Evolutionary conservation across 768 basidiomycete genomes (phyloP), one percentile per base, ranked within the genome.

Genomic region (Galerina marginata): DNA sequence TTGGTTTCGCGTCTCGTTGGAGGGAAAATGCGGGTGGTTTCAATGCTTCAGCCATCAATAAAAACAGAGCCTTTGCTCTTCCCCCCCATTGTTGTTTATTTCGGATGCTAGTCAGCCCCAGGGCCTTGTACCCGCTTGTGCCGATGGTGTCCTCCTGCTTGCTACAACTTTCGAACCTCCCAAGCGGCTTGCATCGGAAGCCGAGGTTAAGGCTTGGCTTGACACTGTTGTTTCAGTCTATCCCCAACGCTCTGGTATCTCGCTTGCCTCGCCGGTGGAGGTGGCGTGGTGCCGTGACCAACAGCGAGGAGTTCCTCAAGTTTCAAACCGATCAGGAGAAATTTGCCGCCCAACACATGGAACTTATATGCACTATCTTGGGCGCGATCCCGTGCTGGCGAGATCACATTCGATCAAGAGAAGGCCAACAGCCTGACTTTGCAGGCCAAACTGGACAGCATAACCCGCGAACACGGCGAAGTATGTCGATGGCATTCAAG

Each of bases 21-120:
- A 59, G 88, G 89, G 48, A 99, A 99, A 79, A 96, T 99, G 93
- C 97, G 36, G 97, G 97, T 73, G 96, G 96, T 38, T 99, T 99
- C 86, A 97, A 97, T 67, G 81, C 90, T 16, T 93, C 96, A 6
- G 85, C 93, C 10, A 95, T 96, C 74, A 96, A 97, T n/a, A n/a
- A n/a, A n/a, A n/a, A n/a, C n/a, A n/a, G n/a, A n/a, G n/a, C n/a
- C n/a, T n/a, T n/a, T n/a, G n/a, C n/a, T n/a, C n/a, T n/a, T n/a
- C n/a, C n/a, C n/a, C n/a, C n/a, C n/a, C n/a, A n/a, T n/a, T n/a
- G n/a, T n/a, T n/a, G n/a, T n/a, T n/a, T n/a, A n/a, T n/a, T n/a
- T n/a, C n/a, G n/a, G n/a, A 77, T 77, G 85, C 0, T 84, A 99
- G n/a, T 73, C 83, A 98, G 82, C 85, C 86, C 26, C 99, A 95